Base-by-base conservation (phyloP, 768 basidiomycete genomes). In the Lentinula raphanica region DNA sequence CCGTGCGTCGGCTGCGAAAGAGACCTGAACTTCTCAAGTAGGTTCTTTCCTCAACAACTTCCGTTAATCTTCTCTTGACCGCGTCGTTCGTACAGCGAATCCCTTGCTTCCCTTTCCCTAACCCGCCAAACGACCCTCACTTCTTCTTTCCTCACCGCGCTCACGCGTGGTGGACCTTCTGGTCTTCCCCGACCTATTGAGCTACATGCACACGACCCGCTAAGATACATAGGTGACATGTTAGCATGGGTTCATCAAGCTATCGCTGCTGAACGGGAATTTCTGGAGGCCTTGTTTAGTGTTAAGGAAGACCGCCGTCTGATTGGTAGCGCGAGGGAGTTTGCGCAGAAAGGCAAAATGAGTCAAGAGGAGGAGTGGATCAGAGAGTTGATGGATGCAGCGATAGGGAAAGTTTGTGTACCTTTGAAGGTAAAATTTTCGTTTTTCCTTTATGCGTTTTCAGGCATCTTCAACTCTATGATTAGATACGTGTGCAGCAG, bases 181-280 rank as follows among this genome's bases (percentile, higher is more conserved):
- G 92, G 90, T 40, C 75, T 89, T 6, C 92, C 95, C 11, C 83
- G 95, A 5, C 93, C 96, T 0, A 98, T 99, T 61, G 97, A 98
- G 69, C 78, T 99, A 3, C 97, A 99, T 66, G 97, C 97, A 0
- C 97, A 99, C 65, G 97, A 99, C 68, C 96, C 97, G 0, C 81
- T 94, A 63, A 86, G 96, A 31, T 99, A 99, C 68, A 86, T 96
- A 13, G 97, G 97, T 13, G 96, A 98, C 71, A 98, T 98, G 92
- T 84, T 98, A 7, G 96, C 95, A 0, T 98, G 96, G 96, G 87
- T 98, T 0, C 96, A 99, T 71, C 96, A 98, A 61, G 83, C 89
- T 0, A 93, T 97, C 60, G 97, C 97, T 0, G 90, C 90, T 1
- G 97, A 99, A 67, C 87, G 87, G 44, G 97, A 98, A 72, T 94